Base-by-base conservation (phyloP, 768 basidiomycete genomes). In the Exsudoporus frostii region DNA sequence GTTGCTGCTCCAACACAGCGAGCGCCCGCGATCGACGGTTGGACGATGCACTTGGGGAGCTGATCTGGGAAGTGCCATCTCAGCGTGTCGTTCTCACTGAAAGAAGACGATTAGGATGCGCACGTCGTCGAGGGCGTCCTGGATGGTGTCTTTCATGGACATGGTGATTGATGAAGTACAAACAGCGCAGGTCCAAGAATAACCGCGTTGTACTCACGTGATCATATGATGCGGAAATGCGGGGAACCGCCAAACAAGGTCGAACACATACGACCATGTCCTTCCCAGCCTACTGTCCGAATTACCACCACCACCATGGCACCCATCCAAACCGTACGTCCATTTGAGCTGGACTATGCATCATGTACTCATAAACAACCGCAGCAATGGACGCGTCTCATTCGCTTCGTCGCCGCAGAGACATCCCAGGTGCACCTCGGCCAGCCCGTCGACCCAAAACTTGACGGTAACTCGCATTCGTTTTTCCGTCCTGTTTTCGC, bases 321-420 rank as follows among this genome's bases (percentile, higher is more conserved):
- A 13, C 82, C 83, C 48, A 81, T 85, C 42, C 74, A 60, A 60
- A 84, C 82, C 42, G 85, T 84, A 61, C 47, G 79, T 64, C 37
- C 25, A 1, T 37, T 19, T 15, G 2, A 7, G 17, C n/a, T 27
- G 0, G 13, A 17, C n/a, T 5, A 14, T 8, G 30, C 0, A 5
- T 7, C 22, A 10, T 9, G 20, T 47, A 19, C 40, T 60, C 33
- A 58, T 3, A 22, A 45, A 27, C 40, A 24, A 13, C 37, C 8
- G 9, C 38, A 66, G 65, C 66, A 66, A 57, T 92, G 90, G 90
- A 82, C 82, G 32, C 84, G 90, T 46, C 79, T 92, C 48, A 89
- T 92, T 61, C 87, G 90, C 54, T 92, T 92, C 65, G 78, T 88
- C 29, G 90, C 90, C 20, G 77, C 73, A 14, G 90, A 92, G 72